Percentiles rank a stretch among this genome's conserved stretches.
These are phyloP conservation scores for Melaleuca quinquenervia DNA, from an alignment of 345 rosid genomes.

Conservation along the genomic window DNA sequence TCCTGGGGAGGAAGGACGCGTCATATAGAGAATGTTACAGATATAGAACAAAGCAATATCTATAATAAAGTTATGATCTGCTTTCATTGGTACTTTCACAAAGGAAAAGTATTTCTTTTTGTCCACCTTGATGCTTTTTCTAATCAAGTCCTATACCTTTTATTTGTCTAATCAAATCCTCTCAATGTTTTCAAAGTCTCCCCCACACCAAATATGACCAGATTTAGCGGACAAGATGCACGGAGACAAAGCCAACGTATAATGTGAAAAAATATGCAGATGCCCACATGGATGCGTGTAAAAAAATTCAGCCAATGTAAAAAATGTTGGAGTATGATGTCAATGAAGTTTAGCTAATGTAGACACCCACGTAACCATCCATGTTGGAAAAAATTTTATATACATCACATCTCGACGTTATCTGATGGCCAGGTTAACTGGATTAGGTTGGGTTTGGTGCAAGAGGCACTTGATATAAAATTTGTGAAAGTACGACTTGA, in stretches of 20 bases:
- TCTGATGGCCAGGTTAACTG: fast-evolving
- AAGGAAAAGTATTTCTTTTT: background rate
- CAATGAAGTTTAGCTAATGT: background rate
- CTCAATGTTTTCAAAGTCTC: background rate
- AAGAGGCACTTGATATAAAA: background rate
- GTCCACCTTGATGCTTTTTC: background rate
- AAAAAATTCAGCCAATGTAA: background rate
- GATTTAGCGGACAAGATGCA: background rate
- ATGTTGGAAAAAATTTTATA: fast-evolving
- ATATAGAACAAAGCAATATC: background rate
- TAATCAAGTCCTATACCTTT: background rate
- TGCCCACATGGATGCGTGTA: background rate
- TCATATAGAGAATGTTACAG: background rate
- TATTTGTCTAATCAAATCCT: background rate
- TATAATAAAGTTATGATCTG: background rate
- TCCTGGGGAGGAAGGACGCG: background rate
- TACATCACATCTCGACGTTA: background rate
- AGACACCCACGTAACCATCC: background rate
- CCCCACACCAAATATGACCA: fast-evolving
- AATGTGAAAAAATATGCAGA: fast-evolving
- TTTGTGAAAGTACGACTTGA: background rate
- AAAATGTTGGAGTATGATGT: background rate
- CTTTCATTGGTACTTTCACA: background rate
- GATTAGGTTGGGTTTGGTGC: background rate
- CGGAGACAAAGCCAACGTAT: background rate